Evolutionary conservation across 2,329 filamentous ascomycete species (phyloP).

Genomic region (Cordyceps cicadae): DNA sequence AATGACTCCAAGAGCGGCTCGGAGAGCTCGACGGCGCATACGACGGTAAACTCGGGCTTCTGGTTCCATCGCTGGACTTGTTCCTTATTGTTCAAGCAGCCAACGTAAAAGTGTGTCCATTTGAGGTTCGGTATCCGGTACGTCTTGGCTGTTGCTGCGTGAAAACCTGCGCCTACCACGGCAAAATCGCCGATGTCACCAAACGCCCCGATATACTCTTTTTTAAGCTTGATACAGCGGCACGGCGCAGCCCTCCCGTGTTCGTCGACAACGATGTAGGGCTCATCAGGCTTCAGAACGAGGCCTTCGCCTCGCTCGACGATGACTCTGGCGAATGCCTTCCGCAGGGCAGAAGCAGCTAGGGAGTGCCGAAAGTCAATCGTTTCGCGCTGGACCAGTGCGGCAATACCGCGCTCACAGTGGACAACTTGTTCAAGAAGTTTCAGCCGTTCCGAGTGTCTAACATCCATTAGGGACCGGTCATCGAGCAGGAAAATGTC

Average conservation of each 20-base stretch:
- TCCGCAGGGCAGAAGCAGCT: constrained; percentile 47
- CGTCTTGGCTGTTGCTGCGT: constrained; percentile 51
- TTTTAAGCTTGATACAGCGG: constrained; percentile 75
- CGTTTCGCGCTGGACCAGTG: constrained; percentile 56
- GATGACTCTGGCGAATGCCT: constrained; percentile 61
- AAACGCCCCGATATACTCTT: constrained; percentile 69
- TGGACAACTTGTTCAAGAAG: constrained; percentile 48
- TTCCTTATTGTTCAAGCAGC: constrained; percentile 62
- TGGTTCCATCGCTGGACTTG: constrained; percentile 42
- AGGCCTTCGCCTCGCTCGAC: constrained; percentile 64
- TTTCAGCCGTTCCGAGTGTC: constrained; percentile 52
- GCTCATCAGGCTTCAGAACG: constrained; percentile 70
- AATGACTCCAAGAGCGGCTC: constrained; percentile 43
- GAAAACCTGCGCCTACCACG: constrained; percentile 65
- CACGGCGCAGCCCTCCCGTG: constrained; percentile 30
- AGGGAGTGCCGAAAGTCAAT: constrained; percentile 54
- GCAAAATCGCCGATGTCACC: constrained; percentile 81
- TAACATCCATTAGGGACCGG: constrained; percentile 39
- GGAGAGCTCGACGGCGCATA: constrained; percentile 55
- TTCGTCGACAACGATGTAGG: constrained; percentile 58
- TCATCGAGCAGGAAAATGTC: constrained; percentile 48
- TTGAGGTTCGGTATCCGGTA: constrained; percentile 46
- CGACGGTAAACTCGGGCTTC: constrained; percentile 55
- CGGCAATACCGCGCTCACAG: constrained; percentile 51
- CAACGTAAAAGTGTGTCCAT: constrained; percentile 78